phyloP scores from a whole-genome alignment of 2,329 filamentous ascomycete genomes.

The Ophidiomyces ophidiicola region DNA sequence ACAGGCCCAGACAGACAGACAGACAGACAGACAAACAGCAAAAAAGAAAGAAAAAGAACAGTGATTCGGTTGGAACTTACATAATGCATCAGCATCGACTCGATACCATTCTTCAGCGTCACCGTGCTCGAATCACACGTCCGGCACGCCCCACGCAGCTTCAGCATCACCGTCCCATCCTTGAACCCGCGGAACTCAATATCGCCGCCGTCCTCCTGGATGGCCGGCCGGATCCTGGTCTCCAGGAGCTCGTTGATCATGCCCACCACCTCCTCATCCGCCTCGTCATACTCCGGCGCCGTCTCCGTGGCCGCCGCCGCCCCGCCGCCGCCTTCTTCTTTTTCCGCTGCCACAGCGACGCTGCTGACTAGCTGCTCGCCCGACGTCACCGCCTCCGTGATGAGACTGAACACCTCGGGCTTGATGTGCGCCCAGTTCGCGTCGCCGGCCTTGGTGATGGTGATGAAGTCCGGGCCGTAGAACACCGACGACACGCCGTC shows the following conservation, averaged over 20 bases:
- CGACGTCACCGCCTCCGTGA: slow-evolving; percentile 80
- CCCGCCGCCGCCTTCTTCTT: slow-evolving; percentile 37
- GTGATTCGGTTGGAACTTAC: slow-evolving; percentile 41
- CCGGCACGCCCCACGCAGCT: slow-evolving; percentile 81
- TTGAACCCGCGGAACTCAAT: slow-evolving; percentile 91
- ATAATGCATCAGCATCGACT: slow-evolving; percentile 96
- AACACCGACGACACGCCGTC: slow-evolving; percentile 93
- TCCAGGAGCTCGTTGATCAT: slow-evolving; percentile 99
- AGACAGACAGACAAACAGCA: neutral
- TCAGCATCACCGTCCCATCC: slow-evolving; percentile 70
- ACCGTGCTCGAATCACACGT: slow-evolving; percentile 96
- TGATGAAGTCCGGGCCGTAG: slow-evolving; percentile 92
- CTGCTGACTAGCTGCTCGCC: slow-evolving; percentile 71
- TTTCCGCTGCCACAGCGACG: slow-evolving; percentile 39
- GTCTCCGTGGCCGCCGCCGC: slow-evolving; percentile 42
- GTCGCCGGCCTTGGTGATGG: slow-evolving; percentile 77
- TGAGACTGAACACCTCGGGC: slow-evolving; percentile 86
- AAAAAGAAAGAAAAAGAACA: slow-evolving; percentile 1
- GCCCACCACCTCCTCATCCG: slow-evolving; percentile 84
- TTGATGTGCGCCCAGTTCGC: slow-evolving; percentile 91
- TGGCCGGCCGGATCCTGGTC: slow-evolving; percentile 85
- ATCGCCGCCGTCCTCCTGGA: slow-evolving; percentile 94
- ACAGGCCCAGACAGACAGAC: neutral
- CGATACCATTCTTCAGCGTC: slow-evolving; percentile 93
- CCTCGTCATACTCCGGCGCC: slow-evolving; percentile 69